Conservation (phyloP, 805 yeast species). For the Starmerella vitae region DNA sequence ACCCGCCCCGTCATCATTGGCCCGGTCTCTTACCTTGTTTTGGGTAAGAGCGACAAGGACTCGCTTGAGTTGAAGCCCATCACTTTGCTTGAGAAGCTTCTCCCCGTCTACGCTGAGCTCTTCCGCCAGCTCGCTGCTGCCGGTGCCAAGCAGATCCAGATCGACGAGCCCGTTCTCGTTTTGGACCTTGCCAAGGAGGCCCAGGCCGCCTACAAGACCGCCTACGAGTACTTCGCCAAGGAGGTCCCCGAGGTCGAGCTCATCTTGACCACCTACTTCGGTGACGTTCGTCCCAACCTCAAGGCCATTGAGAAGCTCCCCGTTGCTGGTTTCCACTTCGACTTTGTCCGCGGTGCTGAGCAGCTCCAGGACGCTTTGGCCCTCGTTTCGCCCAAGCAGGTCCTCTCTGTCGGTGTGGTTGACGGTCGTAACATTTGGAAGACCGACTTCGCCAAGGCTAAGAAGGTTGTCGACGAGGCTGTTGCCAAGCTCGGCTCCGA, state of each 20-base stretch:
- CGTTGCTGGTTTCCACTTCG: conserved; percentile 92
- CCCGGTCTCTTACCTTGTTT: conserved; percentile 85
- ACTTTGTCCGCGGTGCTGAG: conserved; percentile 90
- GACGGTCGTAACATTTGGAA: conserved; percentile 99
- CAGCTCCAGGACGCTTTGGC: conserved; percentile 75
- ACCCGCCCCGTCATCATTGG: conserved; percentile 97
- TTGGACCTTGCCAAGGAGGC: conserved; percentile 78
- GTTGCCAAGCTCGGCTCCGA: conserved; percentile 64
- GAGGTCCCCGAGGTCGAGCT: conserved; percentile 64
- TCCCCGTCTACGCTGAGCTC: conserved; percentile 87
- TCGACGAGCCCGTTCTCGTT: conserved; percentile 94
- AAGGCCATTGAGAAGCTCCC: conserved; percentile 78
- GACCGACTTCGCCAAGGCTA: conserved; percentile 81
- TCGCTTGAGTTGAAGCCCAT: conserved; percentile 90
- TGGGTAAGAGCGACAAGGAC: conserved; percentile 98
- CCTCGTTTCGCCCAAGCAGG: conserved; percentile 55
- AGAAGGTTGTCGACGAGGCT: conserved; percentile 69
- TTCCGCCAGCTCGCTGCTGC: conserved; percentile 78
- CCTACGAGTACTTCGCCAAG: conserved; percentile 63
- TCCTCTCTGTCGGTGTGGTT: conserved; percentile 89
- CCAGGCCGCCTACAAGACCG: conserved; percentile 76
- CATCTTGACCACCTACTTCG: conserved; percentile 84
- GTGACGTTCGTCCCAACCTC: conserved; percentile 96
- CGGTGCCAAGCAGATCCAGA: conserved; percentile 90
- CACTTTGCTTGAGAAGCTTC: conserved; percentile 69